A percentile compares a stretch with the other conserved stretches of the same genome.
Evolutionary conservation across 2,329 filamentous ascomycete genomes (phyloP).

Genomic region (Tolypocladium tundrense): DNA sequence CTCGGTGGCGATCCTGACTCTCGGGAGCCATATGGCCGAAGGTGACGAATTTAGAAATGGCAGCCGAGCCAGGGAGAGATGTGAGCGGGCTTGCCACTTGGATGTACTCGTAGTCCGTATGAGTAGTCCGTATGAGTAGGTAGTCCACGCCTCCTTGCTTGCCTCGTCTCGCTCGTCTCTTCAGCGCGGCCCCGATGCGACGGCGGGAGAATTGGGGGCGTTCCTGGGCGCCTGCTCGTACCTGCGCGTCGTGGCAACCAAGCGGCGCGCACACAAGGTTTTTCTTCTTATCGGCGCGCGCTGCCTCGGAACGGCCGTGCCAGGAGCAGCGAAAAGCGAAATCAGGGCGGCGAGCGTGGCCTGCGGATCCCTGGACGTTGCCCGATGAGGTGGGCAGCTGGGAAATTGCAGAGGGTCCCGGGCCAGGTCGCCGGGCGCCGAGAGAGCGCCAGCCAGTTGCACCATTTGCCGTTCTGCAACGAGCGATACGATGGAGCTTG

Average conservation of each 20-base stretch:
- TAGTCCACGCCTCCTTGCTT: not conserved
- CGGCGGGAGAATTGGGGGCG: not conserved
- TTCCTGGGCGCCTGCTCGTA: not conserved
- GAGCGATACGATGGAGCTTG: not conserved
- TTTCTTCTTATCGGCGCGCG: too few relatives aligned
- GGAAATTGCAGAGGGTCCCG: conserved; percentile 9
- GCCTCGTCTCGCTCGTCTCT: not conserved
- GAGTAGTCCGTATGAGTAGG: too few relatives aligned
- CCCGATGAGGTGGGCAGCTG: conserved; percentile 4
- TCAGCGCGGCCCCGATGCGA: not conserved
- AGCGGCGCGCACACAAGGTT: not conserved
- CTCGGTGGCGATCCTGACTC: not conserved
- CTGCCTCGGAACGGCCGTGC: not conserved
- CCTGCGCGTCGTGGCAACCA: not conserved
- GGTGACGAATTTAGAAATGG: not conserved
- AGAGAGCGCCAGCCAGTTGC: not conserved
- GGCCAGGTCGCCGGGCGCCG: not conserved
- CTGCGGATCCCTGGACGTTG: not conserved
- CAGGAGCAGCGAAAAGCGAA: too few relatives aligned
- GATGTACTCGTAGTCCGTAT: not conserved
- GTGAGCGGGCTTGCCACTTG: not conserved
- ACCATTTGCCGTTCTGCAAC: not conserved
- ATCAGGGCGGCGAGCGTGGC: not conserved
- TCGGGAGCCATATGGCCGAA: not conserved
- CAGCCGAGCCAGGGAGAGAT: not conserved